These are phyloP conservation scores for Trichosporon faecale DNA, from an alignment of 1,284 basidiomycete species.

Conservation along the genomic window DNA sequence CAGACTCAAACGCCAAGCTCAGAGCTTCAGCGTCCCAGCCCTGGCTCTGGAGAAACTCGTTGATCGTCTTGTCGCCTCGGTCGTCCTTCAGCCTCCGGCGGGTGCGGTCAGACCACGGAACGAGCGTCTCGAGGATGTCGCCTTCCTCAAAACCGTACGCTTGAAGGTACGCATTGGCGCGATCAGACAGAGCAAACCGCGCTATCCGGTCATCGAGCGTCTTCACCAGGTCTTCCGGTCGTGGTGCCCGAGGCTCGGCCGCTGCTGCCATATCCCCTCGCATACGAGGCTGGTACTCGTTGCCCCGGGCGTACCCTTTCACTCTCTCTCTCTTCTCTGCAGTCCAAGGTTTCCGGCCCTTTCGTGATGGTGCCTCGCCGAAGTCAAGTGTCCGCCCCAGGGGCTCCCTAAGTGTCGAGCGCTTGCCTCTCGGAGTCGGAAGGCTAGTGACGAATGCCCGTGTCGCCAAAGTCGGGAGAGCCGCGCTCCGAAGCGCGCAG, in stretches of 20 bases:
- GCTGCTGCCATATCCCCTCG: neutral
- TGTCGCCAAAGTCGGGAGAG: neutral
- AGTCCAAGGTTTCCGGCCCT: neutral
- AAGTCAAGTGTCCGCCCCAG: neutral
- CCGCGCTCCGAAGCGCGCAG: neutral
- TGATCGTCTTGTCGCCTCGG: constrained; percentile 13
- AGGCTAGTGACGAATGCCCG: neutral
- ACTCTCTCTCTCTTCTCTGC: neutral
- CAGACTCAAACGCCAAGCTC: constrained; percentile 32
- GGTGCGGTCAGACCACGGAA: constrained; percentile 12
- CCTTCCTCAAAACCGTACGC: neutral
- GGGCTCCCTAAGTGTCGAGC: neutral
- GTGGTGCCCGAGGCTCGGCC: neutral
- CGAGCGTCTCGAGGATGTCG: neutral
- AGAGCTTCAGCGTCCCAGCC: constrained; percentile 36
- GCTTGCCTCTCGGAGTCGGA: neutral
- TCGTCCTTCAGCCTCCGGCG: constrained; percentile 7
- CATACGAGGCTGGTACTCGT: neutral
- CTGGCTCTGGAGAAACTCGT: constrained; percentile 16
- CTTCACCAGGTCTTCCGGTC: neutral
- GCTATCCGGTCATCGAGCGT: neutral
- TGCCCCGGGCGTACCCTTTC: neutral
- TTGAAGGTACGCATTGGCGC: neutral
- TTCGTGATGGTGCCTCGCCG: neutral
- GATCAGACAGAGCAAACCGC: neutral